Percentiles rank a stretch among this genome's conserved stretches.
phyloP scores from a whole-genome alignment of 1,284 basidiomycete genomes.

The Exobasidium cylindrosporum region DNA sequence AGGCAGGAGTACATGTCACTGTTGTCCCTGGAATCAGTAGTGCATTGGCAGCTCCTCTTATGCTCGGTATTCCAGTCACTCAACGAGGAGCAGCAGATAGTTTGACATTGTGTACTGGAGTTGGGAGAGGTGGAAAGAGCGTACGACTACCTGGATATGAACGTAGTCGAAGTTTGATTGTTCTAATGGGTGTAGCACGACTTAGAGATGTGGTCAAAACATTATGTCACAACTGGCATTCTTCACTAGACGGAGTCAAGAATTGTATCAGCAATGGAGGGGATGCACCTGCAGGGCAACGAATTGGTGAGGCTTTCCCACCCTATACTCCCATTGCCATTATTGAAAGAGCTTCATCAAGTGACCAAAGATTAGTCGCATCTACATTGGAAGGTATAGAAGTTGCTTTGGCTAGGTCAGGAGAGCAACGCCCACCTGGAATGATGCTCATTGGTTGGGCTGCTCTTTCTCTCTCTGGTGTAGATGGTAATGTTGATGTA shows the following conservation, averaged over 20 bases:
- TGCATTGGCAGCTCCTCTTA: slow-evolving; percentile 81
- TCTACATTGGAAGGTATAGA: slow-evolving; percentile 75
- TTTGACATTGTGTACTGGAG: slow-evolving; percentile 85
- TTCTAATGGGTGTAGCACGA: slow-evolving; percentile 93
- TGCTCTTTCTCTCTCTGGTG: slow-evolving; percentile 60
- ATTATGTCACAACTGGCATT: slow-evolving; percentile 55
- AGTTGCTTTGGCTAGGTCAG: slow-evolving; percentile 68
- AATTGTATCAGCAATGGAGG: slow-evolving; percentile 12
- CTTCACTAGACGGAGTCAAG: slow-evolving; percentile 40
- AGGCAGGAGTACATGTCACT: slow-evolving; percentile 74
- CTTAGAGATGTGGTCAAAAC: slow-evolving; percentile 70
- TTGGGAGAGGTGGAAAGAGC: slow-evolving; percentile 79
- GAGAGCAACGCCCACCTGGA: slow-evolving; percentile 87
- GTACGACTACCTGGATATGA: slow-evolving; percentile 83
- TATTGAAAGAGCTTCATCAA: slow-evolving; percentile 85
- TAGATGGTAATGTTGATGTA: slow-evolving; percentile 59
- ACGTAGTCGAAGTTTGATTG: slow-evolving; percentile 71
- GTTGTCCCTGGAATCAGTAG: slow-evolving; percentile 87
- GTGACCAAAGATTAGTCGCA: slow-evolving; percentile 81
- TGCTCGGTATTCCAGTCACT: slow-evolving; percentile 87
- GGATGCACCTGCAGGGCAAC: slow-evolving; percentile 19
- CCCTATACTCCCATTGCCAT: slow-evolving; percentile 78
- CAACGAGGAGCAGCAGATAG: slow-evolving; percentile 90
- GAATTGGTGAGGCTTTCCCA: slow-evolving; percentile 68
- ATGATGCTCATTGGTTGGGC: slow-evolving; percentile 95